Conservation (phyloP, 2,329 filamentous ascomycete species). For the Sporothrix brasiliensis region DNA sequence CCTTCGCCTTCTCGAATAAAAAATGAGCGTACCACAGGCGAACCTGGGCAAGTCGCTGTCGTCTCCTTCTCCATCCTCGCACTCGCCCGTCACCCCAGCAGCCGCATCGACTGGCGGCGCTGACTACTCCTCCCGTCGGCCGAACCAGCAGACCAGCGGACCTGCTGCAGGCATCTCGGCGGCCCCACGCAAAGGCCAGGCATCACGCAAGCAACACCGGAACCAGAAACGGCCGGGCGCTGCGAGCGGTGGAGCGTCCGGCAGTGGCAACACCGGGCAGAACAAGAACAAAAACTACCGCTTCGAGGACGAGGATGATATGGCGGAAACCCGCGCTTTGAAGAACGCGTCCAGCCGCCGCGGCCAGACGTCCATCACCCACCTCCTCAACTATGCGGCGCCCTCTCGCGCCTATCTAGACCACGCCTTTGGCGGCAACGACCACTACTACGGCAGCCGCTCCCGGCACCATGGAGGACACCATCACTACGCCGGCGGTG, state of each 20-base stretch:
- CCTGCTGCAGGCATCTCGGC: slow-evolving; percentile 41
- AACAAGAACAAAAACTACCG: slow-evolving; percentile 39
- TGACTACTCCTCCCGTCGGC: slow-evolving; percentile 56
- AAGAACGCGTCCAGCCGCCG: slow-evolving; percentile 69
- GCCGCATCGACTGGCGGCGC: slow-evolving; percentile 52
- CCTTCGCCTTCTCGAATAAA: slow-evolving; percentile 24
- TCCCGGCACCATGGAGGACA: slow-evolving; percentile 47
- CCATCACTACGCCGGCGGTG: slow-evolving; percentile 42
- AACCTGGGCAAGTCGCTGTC: slow-evolving; percentile 56
- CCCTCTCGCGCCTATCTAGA: slow-evolving; percentile 72
- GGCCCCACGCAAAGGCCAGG: slow-evolving; percentile 74
- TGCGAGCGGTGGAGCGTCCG: neutral
- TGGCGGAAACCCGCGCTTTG: slow-evolving; percentile 73
- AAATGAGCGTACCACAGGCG: slow-evolving; percentile 45
- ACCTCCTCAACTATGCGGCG: slow-evolving; percentile 87
- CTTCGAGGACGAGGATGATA: slow-evolving; percentile 79
- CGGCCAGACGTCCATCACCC: slow-evolving; percentile 95
- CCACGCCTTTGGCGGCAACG: slow-evolving; percentile 41
- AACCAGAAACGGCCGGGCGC: slow-evolving; percentile 70
- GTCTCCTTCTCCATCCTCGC: slow-evolving; percentile 47
- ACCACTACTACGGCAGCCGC: slow-evolving; percentile 38
- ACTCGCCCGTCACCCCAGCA: slow-evolving; percentile 48
- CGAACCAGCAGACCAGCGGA: slow-evolving; percentile 41
- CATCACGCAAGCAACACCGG: slow-evolving; percentile 79
- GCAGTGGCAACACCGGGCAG: neutral